Base-by-base conservation (phyloP, 148 eudicot genomes). In the Tetragonia tetragonoides region DNA sequence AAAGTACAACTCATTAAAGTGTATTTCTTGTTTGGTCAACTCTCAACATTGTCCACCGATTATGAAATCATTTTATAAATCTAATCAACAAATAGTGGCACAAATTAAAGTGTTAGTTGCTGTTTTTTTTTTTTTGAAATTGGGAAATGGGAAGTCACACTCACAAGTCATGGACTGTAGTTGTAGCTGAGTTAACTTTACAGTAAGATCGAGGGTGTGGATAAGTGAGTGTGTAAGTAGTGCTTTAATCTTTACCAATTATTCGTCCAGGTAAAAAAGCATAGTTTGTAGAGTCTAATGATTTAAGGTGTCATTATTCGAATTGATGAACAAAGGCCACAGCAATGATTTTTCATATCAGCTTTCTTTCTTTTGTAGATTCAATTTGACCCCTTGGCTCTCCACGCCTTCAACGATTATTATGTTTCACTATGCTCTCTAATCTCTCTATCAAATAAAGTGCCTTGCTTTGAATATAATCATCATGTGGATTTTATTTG, bases 301-400 rank as follows among this genome's bases (percentile, higher is more conserved):
- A 1, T 67, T 59, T 77, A 68, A 75, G 75, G 75, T 75, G 78
- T 69, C 70, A 80, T 74, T 67, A 80, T 74, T 67, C 34, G 51
- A 76, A 76, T 66, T 66, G 46, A 66, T 66, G 7, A 61, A 65
- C 44, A 61, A 59, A 66, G 72, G 24, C 79, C 72, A 63, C 47
- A 60, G 3, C 44, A 66, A 81, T 76, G 66, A 76, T 76, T 65
- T 70, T 72, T 75, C 20, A 81, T 34, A 71, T 81, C 83, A 76
- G 15, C 54, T 44, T 76, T 76, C 56, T 23, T n/a, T 23, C 37
- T 53, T 72, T 73, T 64, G 37, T 21, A 68, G 74, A 68, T 77
- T 77, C 67, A 68, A 77, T 68, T 77, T 68, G 74, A 68, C 79
- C 44, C 83, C 28, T 81, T 64, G 41, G 39, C 20, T 81, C n/a